Conservation (phyloP, 2,329 filamentous ascomycete species). For the Hansfordia pulvinata region DNA sequence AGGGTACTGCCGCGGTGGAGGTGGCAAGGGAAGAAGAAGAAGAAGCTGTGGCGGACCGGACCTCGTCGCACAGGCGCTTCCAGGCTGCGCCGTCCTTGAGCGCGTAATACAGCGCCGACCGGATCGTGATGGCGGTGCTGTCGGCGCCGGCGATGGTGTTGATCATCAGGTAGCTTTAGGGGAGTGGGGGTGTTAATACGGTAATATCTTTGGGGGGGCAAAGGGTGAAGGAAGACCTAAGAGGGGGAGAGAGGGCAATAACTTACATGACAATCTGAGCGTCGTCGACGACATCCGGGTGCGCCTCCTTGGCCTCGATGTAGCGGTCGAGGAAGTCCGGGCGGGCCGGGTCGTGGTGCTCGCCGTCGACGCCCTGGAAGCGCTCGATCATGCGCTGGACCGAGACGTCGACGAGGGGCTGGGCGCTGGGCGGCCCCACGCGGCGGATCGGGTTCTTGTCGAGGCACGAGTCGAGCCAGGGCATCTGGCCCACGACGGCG, state of each 20-base stretch:
- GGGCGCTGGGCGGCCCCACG: constrained; percentile 10
- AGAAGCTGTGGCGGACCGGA: constrained; percentile 18
- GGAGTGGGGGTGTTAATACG: too few relatives aligned
- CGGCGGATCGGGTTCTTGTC: constrained; percentile 16
- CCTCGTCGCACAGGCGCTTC: constrained; percentile 20
- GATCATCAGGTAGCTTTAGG: constrained; percentile 10
- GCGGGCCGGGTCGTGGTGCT: constrained; percentile 3
- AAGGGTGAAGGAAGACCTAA: too few relatives aligned
- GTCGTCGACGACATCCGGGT: constrained; percentile 16
- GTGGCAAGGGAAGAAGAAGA: constrained; percentile 4
- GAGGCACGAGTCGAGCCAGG: constrained; percentile 12
- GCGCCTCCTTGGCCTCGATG: constrained; percentile 15
- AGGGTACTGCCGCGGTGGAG: constrained; percentile 17
- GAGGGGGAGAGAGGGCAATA: too few relatives aligned
- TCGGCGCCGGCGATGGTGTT: constrained; percentile 21
- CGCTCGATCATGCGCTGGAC: constrained; percentile 7
- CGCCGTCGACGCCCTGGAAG: constrained; percentile 5
- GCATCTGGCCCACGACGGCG: constrained; percentile 13
- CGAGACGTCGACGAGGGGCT: constrained; percentile 8
- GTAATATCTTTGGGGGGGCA: too few relatives aligned
- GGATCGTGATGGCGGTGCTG: constrained; percentile 20
- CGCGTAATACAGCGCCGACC: constrained; percentile 21
- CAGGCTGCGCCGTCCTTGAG: constrained; percentile 16
- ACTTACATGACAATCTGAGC: constrained; percentile 14
- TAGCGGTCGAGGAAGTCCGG: constrained; percentile 19